A percentile compares a stretch with the other conserved stretches of the same genome.
These are phyloP conservation scores for Botrytis medusae DNA, from an alignment of 2,329 filamentous ascomycete species.

Conservation along the genomic window DNA sequence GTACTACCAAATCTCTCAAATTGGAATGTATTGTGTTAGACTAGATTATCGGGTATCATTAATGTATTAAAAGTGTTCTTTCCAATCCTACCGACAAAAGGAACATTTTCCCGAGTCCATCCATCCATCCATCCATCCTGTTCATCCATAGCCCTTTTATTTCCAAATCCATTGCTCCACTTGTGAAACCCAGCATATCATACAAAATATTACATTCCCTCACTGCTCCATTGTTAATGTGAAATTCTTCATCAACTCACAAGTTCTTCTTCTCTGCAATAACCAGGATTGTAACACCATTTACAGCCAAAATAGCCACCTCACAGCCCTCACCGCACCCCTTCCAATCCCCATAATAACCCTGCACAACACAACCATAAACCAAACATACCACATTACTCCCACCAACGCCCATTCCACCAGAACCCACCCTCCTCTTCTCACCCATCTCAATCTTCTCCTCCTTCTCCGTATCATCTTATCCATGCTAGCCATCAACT, in stretches of 20 bases:
- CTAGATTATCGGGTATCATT: slow-evolving; percentile 22
- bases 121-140: neutral
- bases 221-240: neutral
- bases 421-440: slow-evolving; percentile 73
- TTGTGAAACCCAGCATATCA: neutral
- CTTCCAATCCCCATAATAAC: slow-evolving; percentile 62
- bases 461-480: slow-evolving; percentile 70
- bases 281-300: neutral
- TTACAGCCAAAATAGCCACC: slow-evolving; percentile 69
- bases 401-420: slow-evolving; percentile 87
- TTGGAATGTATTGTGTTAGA: slow-evolving; percentile 10
- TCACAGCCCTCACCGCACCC: slow-evolving; percentile 58
- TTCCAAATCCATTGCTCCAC: slow-evolving; percentile 8
- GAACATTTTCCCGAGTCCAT: neutral
- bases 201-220: neutral
- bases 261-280: neutral
- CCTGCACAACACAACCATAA: slow-evolving; percentile 76
- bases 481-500: slow-evolving; percentile 75
- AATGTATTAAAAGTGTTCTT: slow-evolving; percentile 17
- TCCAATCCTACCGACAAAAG: slow-evolving; percentile 1
- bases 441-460: slow-evolving; percentile 68
- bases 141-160: neutral
- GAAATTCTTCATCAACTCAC: neutral
- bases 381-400: slow-evolving; percentile 93
- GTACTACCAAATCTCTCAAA: neutral